Conservation (phyloP, 805 yeast species). For the Jamesozyma hellenica region DNA sequence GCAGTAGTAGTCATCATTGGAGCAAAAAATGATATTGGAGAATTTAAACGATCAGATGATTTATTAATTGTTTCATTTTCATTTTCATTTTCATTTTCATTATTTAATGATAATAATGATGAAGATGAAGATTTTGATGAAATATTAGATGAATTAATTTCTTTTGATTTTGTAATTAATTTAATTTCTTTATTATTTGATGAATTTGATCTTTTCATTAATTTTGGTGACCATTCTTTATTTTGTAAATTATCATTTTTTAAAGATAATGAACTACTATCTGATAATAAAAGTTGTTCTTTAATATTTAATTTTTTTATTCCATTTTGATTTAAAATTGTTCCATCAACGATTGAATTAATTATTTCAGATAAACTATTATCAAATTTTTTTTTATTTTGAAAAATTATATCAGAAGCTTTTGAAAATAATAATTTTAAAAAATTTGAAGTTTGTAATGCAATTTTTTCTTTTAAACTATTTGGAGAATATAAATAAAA, state of each 20-base stretch:
- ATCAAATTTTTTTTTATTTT: slow-evolving; percentile 16
- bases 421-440: slow-evolving; percentile 25
- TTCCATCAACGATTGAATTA: slow-evolving; percentile 21
- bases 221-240: slow-evolving; percentile 1
- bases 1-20: slow-evolving; percentile 8
- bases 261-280: slow-evolving; percentile 2
- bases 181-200: not conserved
- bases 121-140: slow-evolving; percentile 7
- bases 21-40: slow-evolving; percentile 6
- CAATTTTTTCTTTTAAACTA: slow-evolving; percentile 17
- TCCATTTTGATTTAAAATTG: slow-evolving; percentile 14
- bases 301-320: slow-evolving; percentile 8
- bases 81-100: not conserved
- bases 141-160: not conserved
- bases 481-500: slow-evolving; percentile 25
- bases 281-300: slow-evolving; percentile 6
- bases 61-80: not conserved
- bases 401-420: slow-evolving; percentile 21
- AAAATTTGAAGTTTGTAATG: slow-evolving; percentile 23
- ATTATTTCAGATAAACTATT: slow-evolving; percentile 20
- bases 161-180: not conserved
- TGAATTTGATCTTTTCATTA: slow-evolving; percentile 8
- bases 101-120: slow-evolving; percentile 1
- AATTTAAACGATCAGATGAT: slow-evolving; percentile 1
- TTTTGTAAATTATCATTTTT: not conserved